These are phyloP conservation scores for Citrus trifoliata DNA, from an alignment of 345 rosid genomes.

Conservation along the genomic window DNA sequence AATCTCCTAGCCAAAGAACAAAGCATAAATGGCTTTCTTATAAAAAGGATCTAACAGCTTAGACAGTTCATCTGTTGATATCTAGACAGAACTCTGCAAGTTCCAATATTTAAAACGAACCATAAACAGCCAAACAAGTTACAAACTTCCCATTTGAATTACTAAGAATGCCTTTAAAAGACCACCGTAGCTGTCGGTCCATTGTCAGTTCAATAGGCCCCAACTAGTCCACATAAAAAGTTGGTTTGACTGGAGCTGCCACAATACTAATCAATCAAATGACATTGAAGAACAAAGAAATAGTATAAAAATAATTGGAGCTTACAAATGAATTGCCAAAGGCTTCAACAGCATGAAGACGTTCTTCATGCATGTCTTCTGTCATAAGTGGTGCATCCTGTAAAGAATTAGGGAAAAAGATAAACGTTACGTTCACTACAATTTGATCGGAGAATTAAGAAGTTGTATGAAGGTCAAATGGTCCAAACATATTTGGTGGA, in stretches of 20 bases:
- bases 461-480: background rate
- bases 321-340: conserved; percentile 85
- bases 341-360: conserved; percentile 86
- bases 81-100: background rate
- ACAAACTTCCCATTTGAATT: background rate
- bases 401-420: conserved; percentile 14
- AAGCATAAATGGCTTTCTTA: background rate
- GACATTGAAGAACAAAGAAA: background rate
- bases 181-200: background rate
- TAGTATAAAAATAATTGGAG: conserved; percentile 14
- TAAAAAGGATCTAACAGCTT: background rate
- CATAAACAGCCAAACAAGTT: conserved; percentile 3
- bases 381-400: conserved; percentile 95
- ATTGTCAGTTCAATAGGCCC: background rate
- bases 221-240: background rate
- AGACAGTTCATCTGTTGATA: background rate
- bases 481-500: conserved; percentile 17
- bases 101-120: background rate
- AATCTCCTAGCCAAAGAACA: background rate
- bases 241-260: background rate
- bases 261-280: conserved; percentile 9
- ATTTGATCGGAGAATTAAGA: background rate
- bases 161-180: background rate
- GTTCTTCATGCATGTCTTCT: conserved; percentile 99
- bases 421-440: background rate